phyloP scores from a whole-genome alignment of 257 asterid genomes.

The Solanum ossicruentum region DNA sequence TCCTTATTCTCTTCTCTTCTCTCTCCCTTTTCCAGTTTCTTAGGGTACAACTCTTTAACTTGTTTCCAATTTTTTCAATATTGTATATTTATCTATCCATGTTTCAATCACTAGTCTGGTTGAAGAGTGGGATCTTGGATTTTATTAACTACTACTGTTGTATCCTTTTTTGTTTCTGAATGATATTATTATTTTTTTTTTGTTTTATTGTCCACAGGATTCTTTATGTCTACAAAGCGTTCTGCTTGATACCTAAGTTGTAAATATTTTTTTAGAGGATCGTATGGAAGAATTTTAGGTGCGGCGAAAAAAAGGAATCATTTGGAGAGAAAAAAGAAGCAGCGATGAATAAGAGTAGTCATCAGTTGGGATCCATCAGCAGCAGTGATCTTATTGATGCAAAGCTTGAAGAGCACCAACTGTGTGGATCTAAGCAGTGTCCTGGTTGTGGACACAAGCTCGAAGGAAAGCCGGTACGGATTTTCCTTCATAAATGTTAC shows the following conservation, averaged over 20 bases:
- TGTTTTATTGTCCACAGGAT: not conserved
- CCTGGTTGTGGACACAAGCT: constrained; percentile 98
- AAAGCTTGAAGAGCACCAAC: constrained; percentile 90
- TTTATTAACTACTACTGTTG: not conserved
- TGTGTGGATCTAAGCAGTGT: constrained; percentile 89
- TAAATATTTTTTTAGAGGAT: not conserved
- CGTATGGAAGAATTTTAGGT: not conserved
- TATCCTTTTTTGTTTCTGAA: not conserved
- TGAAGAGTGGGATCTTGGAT: not conserved
- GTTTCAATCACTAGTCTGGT: not conserved
- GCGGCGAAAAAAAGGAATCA: not conserved
- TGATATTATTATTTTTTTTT: not conserved
- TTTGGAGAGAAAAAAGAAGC: not conserved
- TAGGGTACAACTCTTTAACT: not conserved
- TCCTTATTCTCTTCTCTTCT: constrained; percentile 6
- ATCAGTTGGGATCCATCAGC: constrained; percentile 55
- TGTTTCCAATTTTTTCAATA: not conserved
- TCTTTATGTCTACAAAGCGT: not conserved
- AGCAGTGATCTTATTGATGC: constrained; percentile 90
- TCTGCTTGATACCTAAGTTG: not conserved
- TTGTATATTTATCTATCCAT: not conserved
- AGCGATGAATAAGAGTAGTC: constrained; percentile 43
- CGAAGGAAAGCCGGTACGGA: constrained; percentile 75
- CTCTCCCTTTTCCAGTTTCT: not conserved
- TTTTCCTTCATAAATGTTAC: not conserved